These are phyloP conservation scores for Chrysochromulina parva DNA, from an alignment of 78 protist species.

Conservation along the genomic window DNA sequence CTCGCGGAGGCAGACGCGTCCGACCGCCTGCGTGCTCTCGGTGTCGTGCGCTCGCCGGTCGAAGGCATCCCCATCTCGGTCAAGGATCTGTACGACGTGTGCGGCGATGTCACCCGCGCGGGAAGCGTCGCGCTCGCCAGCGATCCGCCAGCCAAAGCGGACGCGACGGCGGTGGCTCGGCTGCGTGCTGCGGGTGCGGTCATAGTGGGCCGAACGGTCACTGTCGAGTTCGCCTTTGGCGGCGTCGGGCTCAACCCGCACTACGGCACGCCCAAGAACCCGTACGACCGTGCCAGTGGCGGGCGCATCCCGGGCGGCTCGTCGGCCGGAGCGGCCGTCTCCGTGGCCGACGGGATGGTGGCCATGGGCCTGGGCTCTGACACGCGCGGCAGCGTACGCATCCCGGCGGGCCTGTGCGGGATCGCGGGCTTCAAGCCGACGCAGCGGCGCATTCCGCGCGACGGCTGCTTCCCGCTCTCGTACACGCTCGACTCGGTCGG, in stretches of 20 bases:
- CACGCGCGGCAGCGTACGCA: constrained; percentile 77
- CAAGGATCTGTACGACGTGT: background rate
- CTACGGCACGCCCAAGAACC: background rate
- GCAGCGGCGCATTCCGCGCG: background rate
- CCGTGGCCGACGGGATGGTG: background rate
- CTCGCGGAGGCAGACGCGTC: constrained; percentile 9
- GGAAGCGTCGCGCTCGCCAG: background rate
- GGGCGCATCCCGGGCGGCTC: constrained; percentile 14
- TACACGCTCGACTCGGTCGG: constrained; percentile 2
- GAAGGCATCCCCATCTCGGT: constrained; percentile 2
- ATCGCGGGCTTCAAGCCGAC: constrained; percentile 79
- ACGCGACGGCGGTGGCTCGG: background rate
- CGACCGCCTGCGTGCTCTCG: background rate
- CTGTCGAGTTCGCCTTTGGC: constrained; percentile 19
- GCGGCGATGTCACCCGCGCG: constrained; percentile 4
- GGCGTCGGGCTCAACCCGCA: background rate
- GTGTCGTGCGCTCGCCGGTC: background rate
- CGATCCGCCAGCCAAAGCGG: background rate
- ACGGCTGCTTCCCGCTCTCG: background rate
- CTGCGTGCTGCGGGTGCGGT: constrained; percentile 10
- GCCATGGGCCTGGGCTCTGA: constrained; percentile 64
- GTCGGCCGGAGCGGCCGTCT: background rate
- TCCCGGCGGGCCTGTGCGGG: constrained; percentile 78
- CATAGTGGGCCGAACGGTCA: background rate
- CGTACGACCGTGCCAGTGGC: background rate